Evolutionary conservation across 2,329 filamentous ascomycete genomes (phyloP), one percentile per base, ranked within the genome.

Genomic region (Fusarium acutatum): DNA sequence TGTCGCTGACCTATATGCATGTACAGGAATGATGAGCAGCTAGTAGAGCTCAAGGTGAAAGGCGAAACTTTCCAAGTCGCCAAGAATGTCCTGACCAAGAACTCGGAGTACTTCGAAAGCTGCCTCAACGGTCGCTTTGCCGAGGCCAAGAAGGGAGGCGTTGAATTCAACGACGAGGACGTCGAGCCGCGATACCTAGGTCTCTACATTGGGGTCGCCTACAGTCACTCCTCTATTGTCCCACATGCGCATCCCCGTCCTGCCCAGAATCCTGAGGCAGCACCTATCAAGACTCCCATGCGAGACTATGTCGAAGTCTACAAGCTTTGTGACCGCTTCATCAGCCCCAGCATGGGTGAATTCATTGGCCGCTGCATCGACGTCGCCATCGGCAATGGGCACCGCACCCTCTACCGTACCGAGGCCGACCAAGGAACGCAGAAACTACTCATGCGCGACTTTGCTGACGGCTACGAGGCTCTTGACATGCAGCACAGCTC

Each of bases 261-360:
- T 6, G 53, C 74, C 6, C 47, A 67, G 15, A 77, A 70, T 59
- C 81, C 80, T 4, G 76, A 81, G 68, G 67, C 77, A 18, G 65
- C 65, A 22, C 69, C 64, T 6, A 67, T 72, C n/a, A 75, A 74
- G 49, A 79, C 80, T 15, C 73, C 79, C 11, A 73, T 82, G 28
- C 64, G 75, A 20, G 81, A 83, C 59, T 81, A 75, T 24, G 64
- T 83, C 37, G 81, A 82, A 50, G 81, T 83, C 7, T 81, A 78
- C 67, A 82, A 82, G 72, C 77, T 83, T 15, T 82, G 81, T 60
- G 81, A 83, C 43, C 77, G 80, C 18, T 82, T 83, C 58, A 61
- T 82, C 20, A 81, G 80, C 60, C 58, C 62, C 2, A 40, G 61
- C 7, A 82, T 83, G 77, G 77, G 71, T 6, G 62, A 69, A 1